Percentiles rank a stretch among this genome's conserved stretches.
Conservation (phyloP, 2,329 filamentous ascomycete genomes). For the Didymella glomerata region DNA sequence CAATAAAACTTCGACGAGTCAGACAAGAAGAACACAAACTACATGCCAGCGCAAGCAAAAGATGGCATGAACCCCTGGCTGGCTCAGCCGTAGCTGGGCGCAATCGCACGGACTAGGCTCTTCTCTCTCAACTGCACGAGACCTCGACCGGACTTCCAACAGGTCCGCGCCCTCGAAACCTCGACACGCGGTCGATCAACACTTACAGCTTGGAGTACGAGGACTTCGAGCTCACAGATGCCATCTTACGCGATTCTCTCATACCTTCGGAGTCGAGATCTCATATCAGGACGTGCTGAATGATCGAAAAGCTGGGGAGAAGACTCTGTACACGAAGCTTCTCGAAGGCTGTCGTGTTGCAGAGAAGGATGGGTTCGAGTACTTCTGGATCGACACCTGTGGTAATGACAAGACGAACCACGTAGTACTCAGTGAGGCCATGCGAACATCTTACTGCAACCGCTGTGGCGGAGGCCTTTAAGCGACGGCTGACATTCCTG, state of each 20-base stretch:
- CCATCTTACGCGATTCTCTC: slow-evolving; percentile 7
- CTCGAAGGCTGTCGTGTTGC: neutral
- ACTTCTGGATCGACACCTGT: slow-evolving; percentile 5
- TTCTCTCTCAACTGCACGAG: no score
- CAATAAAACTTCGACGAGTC: no score
- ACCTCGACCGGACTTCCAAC: no score
- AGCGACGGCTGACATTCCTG: no score
- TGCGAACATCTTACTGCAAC: no score
- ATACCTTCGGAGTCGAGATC: neutral
- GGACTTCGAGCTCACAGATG: neutral
- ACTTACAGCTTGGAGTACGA: neutral
- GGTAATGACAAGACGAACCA: slow-evolving; percentile 1
- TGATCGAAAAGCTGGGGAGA: neutral
- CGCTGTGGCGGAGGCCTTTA: no score
- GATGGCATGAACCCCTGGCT: no score
- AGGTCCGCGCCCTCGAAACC: no score
- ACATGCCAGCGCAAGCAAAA: no score
- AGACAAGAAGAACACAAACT: no score
- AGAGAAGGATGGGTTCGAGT: neutral
- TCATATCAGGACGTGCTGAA: neutral
- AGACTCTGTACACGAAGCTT: neutral
- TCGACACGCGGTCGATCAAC: neutral
- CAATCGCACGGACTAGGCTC: no score
- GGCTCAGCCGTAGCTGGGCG: no score
- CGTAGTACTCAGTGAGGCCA: neutral